A percentile compares a stretch with the other conserved stretches of the same genome.
Conservation (phyloP, 352 stramenopile species). For the Paralagenidium karlingii region DNA sequence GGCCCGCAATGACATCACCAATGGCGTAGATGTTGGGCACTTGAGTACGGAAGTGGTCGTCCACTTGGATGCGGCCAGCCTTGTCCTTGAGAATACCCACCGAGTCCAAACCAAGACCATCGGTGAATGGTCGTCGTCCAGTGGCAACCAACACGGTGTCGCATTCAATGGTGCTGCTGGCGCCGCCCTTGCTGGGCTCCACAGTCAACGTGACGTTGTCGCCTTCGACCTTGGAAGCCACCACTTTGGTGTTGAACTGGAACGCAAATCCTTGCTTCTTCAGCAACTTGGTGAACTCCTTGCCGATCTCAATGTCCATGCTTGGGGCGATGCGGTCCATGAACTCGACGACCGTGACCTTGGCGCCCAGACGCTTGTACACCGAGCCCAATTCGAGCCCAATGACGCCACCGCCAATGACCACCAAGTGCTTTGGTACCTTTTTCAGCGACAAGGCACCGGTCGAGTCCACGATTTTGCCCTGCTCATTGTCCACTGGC, state of each 20-base stretch:
- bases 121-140: slow-evolving; percentile 93
- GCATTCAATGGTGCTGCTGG: slow-evolving; percentile 42
- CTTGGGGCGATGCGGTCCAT: slow-evolving; percentile 88
- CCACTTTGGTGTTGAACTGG: slow-evolving; percentile 96
- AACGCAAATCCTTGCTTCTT: slow-evolving; percentile 99
- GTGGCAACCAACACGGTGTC: slow-evolving; percentile 77
- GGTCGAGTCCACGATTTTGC: slow-evolving; percentile 98
- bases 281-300: slow-evolving; percentile 95
- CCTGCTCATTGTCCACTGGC: slow-evolving; percentile 93
- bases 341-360: slow-evolving; percentile 98
- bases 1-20: slow-evolving; percentile 95
- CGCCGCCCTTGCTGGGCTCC: slow-evolving; percentile 71
- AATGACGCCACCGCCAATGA: slow-evolving; percentile 97
- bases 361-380: slow-evolving; percentile 90
- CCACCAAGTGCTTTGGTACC: slow-evolving; percentile 92
- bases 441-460: slow-evolving; percentile 89
- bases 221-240: slow-evolving; percentile 81
- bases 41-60: slow-evolving; percentile 94
- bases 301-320: slow-evolving; percentile 92
- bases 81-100: slow-evolving; percentile 97
- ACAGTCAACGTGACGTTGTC: slow-evolving; percentile 93
- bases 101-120: slow-evolving; percentile 92
- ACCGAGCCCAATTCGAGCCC: slow-evolving; percentile 98
- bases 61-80: slow-evolving; percentile 92
- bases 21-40: slow-evolving; percentile 94